Conservation (phyloP, 768 basidiomycete species). For the Lactifluus subvellereus region DNA sequence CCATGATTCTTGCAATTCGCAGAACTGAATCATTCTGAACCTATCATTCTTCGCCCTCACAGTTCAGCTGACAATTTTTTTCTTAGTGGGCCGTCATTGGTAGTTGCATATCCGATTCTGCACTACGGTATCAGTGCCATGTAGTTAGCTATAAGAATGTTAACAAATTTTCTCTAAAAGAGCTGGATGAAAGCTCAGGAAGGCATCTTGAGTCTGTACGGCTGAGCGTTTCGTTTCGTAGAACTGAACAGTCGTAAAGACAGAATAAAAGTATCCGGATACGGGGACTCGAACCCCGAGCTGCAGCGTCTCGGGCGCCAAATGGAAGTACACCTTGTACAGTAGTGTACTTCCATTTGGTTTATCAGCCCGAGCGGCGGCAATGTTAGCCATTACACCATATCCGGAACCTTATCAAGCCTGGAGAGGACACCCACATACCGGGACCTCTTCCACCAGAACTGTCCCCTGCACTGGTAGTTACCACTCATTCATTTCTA, state of each 20-base stretch:
- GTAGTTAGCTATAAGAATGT: not conserved
- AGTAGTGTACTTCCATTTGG: no score
- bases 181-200: no score
- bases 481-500: no score
- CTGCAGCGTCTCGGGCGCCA: conserved; percentile 34
- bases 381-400: conserved; percentile 38
- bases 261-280: conserved; percentile 26
- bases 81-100: not conserved
- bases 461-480: no score
- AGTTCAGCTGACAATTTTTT: not conserved
- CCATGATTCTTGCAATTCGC: conserved; percentile 43
- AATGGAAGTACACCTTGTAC: no score
- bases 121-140: not conserved
- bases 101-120: not conserved
- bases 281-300: conserved; percentile 40
- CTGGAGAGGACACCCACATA: no score
- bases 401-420: conserved; percentile 25
- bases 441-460: no score
- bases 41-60: not conserved
- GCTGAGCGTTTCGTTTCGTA: conserved; percentile 20
- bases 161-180: not conserved
- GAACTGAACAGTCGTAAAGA: not conserved
- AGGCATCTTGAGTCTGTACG: not conserved
- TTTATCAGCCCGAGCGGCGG: no score
- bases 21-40: conserved; percentile 24